Evolutionary conservation across 805 yeast genomes (phyloP).

Genomic region (Schwanniomyces occidentalis): DNA sequence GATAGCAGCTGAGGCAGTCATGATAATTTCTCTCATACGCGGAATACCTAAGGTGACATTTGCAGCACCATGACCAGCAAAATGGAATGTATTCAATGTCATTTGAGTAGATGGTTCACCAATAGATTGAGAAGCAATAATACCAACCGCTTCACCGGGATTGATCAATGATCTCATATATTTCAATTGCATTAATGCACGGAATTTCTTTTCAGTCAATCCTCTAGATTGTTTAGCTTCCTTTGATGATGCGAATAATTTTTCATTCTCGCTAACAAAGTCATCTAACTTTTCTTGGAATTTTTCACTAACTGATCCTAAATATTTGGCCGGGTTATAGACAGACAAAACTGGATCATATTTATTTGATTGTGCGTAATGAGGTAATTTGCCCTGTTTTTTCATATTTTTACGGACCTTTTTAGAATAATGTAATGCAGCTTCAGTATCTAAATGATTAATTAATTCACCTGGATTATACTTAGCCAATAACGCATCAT

Average conservation of each 20-base stretch:
- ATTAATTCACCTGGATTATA: conserved; percentile 77
- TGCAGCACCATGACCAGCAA: conserved; percentile 99
- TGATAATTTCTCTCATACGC: conserved; percentile 98
- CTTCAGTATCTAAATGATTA: conserved; percentile 77
- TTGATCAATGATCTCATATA: conserved; percentile 93
- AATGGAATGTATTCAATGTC: conserved; percentile 96
- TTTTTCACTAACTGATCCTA: conserved; percentile 91
- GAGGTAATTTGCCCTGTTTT: conserved; percentile 64
- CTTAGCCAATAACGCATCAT: conserved; percentile 79
- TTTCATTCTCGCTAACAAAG: conserved; percentile 58
- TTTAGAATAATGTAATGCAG: conserved; percentile 79
- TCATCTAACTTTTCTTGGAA: conserved; percentile 80
- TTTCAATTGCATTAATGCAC: conserved; percentile 96
- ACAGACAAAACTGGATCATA: conserved; percentile 88
- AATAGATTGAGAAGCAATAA: conserved; percentile 95
- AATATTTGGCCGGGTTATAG: conserved; percentile 82
- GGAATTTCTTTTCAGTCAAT: conserved; percentile 77
- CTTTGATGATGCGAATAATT: conserved; percentile 55
- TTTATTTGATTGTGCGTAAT: conserved; percentile 59
- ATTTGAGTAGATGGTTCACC: conserved; percentile 99
- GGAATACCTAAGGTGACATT: conserved; percentile 99
- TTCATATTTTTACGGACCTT: conserved; percentile 72
- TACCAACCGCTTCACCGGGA: conserved; percentile 99
- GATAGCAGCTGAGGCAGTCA: conserved; percentile 96
- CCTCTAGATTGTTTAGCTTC: conserved; percentile 48